Base-by-base conservation (phyloP, 331 rosid species). In the Malus hybrid region DNA sequence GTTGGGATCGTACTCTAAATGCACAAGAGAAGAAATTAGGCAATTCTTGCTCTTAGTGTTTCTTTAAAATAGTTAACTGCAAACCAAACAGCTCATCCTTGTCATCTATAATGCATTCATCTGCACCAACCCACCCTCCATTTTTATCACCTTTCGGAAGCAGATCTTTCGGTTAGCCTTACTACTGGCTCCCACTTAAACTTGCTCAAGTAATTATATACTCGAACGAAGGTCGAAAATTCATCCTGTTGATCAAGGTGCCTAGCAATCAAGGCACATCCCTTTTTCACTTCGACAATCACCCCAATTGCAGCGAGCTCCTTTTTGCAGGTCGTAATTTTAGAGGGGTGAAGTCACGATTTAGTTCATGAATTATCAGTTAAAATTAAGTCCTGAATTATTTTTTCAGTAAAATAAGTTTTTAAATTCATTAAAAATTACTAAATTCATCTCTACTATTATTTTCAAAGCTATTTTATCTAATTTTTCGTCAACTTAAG, bases 251-350 rank as follows among this genome's bases (percentile, higher is more conserved):
- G 24, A 22, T 71, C 67, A 46, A 90, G 84, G 67, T 80, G 81
- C 32, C 67, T 44, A 39, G 87, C 83, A 69, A 90, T 69, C 67
- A 90, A 16, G 8, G 56, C 71, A 67, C 81, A 65, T 29, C 89
- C 92, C 2, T 67, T 9, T 6, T 52, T 57, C 22, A 72, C 77
- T 5, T 82, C 89, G 79, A 36, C 70, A 14, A 31, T 54, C 29
- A 90, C 89, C 60, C 90, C 85, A 33, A 90, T 72, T 19, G 77
- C 81, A 18, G 76, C 62, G 52, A 89, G 88, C 82, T 87, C 90
- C 29, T 28, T 28, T 28, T 28, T 28, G 29, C 29, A 28, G 29
- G 29, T 28, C 3, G 3, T 28, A 2, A 28, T 28, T 28, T 28
- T 28, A 28, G 29, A 28, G 29, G 29, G 29, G 29, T 28, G 29